Percentiles rank a stretch among this genome's conserved stretches.
phyloP scores from a whole-genome alignment of 805 yeast species.

The Spathaspora gorwiae region DNA sequence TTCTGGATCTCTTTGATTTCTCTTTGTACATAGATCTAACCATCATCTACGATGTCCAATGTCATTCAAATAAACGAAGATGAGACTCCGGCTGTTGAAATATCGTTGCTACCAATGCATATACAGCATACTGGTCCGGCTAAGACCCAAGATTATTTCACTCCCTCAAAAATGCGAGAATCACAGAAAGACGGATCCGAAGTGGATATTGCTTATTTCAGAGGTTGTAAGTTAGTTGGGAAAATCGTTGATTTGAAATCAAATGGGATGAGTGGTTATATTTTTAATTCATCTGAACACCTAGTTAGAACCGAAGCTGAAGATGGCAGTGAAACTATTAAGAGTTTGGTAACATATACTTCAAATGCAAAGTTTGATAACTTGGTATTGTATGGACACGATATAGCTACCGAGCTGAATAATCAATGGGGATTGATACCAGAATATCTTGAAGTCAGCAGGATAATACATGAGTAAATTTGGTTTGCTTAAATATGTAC shows the following conservation, averaged over 20 bases:
- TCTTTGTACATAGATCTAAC: no score
- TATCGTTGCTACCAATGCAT: conserved; percentile 23
- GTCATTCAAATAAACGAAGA: conserved; percentile 2
- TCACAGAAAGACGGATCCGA: conserved; percentile 6
- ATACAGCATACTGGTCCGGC: conserved; percentile 29
- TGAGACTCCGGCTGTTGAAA: conserved; percentile 11
- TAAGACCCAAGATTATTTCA: conserved; percentile 26
- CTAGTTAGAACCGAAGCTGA: conserved; percentile 11
- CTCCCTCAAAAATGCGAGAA: conserved; percentile 23
- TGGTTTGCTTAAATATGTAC: not conserved
- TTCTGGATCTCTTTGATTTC: no score
- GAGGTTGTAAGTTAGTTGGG: conserved; percentile 34
- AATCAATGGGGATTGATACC: conserved; percentile 23
- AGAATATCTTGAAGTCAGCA: conserved; percentile 26
- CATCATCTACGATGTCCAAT: conserved; percentile 1
- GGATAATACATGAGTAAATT: conserved; percentile 16
- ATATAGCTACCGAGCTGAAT: conserved; percentile 14
- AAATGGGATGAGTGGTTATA: conserved; percentile 19
- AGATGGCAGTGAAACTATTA: conserved; percentile 11
- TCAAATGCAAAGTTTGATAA: conserved; percentile 21
- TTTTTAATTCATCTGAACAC: conserved; percentile 21
- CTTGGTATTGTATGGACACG: conserved; percentile 29
- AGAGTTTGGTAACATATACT: conserved; percentile 17
- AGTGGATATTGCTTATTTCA: conserved; percentile 22
- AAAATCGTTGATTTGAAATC: conserved; percentile 11